Evolutionary conservation across 2,329 filamentous ascomycete genomes (phyloP), one percentile per base, ranked within the genome.

Genomic region (Colletotrichum echinochloae): DNA sequence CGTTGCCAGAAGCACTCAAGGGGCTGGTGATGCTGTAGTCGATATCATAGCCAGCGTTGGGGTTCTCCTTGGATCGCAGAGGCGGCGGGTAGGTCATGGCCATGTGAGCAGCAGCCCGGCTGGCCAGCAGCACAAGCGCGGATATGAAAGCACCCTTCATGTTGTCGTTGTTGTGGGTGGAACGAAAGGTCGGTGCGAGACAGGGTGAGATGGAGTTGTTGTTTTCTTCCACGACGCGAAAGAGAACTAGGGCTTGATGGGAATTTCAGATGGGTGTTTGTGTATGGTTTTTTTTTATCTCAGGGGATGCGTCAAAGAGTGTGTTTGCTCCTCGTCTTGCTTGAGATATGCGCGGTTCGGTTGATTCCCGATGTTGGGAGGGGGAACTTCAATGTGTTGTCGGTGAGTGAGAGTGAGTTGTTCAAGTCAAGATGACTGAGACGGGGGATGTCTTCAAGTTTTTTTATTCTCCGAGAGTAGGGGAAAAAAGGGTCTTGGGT

Each of bases 11-110:
- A 26, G 83, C 77, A 2, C 81, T 77, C 57, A 96, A 85, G 3
- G 93, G 93, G 20, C 86, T 85, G 44, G 90, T 93, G 83, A 94
- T 93, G 75, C 87, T 88, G 83, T 92, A 94, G 82, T 95, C 92
- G 77, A 89, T 48, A 65, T 86, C 80, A 65, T 81, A 81, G 52
- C 76, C 76, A 70, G 77, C 75, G 75, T 84, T 80, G 57, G 83
- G 81, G 81, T 89, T 88, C 78, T 78, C 79, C 80, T 86, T 87
- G 76, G 85, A 87, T 65, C 81, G 81, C 74, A 90, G 81, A 8
- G 88, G 87, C 18, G 85, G 73, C 12, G 88, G 88, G 72, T 79
- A 80, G 54, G 76, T 81, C 83, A 89, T 86, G 77, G 87, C 83
- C 85, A 90, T 89, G 79, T 89, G 87, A 70, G 85, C 88, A 64